Evolutionary conservation across 495 filamentous ascomycete genomes (phyloP).

Genomic region (Penicillium manginii): DNA sequence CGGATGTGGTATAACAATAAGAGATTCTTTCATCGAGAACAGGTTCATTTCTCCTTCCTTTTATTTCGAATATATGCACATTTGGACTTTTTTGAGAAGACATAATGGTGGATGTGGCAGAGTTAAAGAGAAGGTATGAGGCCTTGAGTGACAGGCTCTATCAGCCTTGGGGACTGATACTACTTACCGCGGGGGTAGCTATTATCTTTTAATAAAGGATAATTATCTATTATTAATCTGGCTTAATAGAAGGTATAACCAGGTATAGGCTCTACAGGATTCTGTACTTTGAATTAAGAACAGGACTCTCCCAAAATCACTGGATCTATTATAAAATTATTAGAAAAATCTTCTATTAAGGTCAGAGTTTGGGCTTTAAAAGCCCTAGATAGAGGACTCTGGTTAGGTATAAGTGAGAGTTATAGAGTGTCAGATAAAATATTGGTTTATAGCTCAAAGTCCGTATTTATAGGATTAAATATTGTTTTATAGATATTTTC

Average conservation of each 20-base stretch:
- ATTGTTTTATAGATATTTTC: background rate
- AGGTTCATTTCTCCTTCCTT: no score
- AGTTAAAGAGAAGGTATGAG: no score
- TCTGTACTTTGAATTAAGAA: background rate
- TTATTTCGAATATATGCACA: no score
- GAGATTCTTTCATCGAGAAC: no score
- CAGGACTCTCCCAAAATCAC: conserved; percentile 3
- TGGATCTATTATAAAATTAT: conserved; percentile 6
- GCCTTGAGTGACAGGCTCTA: background rate
- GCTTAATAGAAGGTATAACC: background rate
- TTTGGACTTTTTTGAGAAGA: no score
- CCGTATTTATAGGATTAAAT: background rate
- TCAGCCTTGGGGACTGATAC: background rate
- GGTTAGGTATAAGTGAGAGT: background rate
- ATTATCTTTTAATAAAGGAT: background rate
- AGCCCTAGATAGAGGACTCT: background rate
- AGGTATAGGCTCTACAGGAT: no score
- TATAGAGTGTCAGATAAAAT: background rate
- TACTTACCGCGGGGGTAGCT: background rate
- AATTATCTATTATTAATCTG: background rate
- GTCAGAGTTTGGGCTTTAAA: background rate
- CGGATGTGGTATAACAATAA: no score
- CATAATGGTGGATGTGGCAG: no score
- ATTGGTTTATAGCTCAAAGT: background rate
- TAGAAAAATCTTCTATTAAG: background rate